Evolutionary conservation across 805 yeast genomes (phyloP), one percentile per base, ranked within the genome.

Genomic region (Yarrowia osloensis): DNA sequence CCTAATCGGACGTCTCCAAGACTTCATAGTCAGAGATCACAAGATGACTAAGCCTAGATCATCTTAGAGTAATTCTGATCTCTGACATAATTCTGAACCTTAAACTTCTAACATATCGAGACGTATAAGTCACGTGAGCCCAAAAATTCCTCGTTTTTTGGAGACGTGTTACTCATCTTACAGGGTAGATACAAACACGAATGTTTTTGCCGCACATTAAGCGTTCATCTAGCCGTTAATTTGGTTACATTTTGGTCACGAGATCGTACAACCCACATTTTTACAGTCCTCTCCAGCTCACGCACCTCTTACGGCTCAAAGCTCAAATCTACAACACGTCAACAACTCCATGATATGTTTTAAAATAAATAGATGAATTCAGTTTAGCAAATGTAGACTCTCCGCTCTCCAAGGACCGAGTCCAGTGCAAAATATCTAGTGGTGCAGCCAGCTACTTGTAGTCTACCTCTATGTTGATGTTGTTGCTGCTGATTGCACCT

Each of bases 391-490:
- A 39, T 37, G 62, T 54, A 54, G 62, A 54, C 62, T 54, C 62
- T 54, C 33, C 46, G 3, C 21, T 54, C 61, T 54, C 46, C 7
- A 22, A 11, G 44, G 62, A 39, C 22, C 46, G 24, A 54, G 62
- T 26, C 62, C 15, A 35, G 46, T 37, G 62, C 62, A 39, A 54
- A 54, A 35, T 35, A 35, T 54, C 46, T 37, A 54, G n/a, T 7
- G 19, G 19, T 49, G 55, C 55, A 21, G 26, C 29, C 31, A 39
- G 44, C 62, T 54, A n/a, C n/a, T n/a, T n/a, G n/a, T n/a, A 54
- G 12, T 54, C 62, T 54, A 39, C 46, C 62, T 54, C 62, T 54
- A 54, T 35, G 62, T 37, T 54, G 62, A 54, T 35, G 62, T 37
- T 54, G 62, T 28, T 26, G 61, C n/a, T 26, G 49, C 49, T 44